These are phyloP conservation scores for Citrus inodora DNA, from an alignment of 345 rosid species.

Conservation along the genomic window DNA sequence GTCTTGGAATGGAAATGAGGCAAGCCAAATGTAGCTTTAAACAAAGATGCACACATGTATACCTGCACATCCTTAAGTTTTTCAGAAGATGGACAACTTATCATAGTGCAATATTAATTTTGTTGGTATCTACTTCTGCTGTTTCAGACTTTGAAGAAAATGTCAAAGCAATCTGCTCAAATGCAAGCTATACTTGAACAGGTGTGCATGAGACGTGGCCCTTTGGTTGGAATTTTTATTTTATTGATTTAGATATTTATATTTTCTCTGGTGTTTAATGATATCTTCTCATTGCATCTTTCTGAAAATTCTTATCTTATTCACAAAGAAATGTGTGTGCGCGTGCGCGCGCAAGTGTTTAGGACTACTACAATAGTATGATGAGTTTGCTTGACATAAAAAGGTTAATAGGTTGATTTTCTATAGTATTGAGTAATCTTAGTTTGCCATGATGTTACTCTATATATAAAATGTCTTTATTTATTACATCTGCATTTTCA, in stretches of 20 bases:
- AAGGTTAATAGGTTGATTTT: background rate
- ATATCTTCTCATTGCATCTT: background rate
- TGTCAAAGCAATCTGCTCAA: conserved; percentile 66
- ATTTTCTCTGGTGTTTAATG: conserved; percentile 6
- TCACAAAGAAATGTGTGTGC: background rate
- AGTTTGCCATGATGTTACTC: background rate
- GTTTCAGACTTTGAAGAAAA: conserved; percentile 63
- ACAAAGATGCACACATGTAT: background rate
- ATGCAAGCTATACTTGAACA: conserved; percentile 76
- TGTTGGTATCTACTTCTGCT: conserved; percentile 17
- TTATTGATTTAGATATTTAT: background rate
- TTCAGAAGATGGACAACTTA: background rate
- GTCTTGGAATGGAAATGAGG: background rate
- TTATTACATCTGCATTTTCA: conserved; percentile 14
- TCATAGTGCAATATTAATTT: background rate
- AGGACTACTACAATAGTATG: background rate
- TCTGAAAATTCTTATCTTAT: conserved; percentile 1
- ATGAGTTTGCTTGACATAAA: background rate
- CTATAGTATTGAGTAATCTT: background rate
- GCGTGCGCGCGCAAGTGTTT: too few relatives aligned
- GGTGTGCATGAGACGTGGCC: conserved; percentile 31
- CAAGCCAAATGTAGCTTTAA: background rate
- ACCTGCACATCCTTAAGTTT: background rate
- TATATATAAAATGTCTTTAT: background rate
- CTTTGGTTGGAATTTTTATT: too few relatives aligned